Evolutionary conservation across 306 rosid genomes (phyloP).

Genomic region (Gillenia trifoliata): DNA sequence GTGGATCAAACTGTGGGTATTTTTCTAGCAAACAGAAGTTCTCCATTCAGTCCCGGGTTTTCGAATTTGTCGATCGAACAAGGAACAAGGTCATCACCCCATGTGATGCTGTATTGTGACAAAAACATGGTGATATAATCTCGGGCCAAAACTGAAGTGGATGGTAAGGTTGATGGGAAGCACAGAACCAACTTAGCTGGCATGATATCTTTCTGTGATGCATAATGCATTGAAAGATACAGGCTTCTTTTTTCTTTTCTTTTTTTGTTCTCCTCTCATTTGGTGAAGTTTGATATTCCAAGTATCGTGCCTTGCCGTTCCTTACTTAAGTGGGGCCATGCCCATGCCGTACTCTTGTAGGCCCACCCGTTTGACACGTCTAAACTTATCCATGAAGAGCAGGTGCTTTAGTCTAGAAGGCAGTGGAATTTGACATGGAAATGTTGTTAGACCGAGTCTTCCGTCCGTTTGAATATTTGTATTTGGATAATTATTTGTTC

Average conservation of each 20-base stretch:
- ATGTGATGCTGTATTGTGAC: constrained; percentile 12
- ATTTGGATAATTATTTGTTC: too few relatives aligned
- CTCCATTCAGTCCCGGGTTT: background rate
- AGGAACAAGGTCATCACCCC: background rate
- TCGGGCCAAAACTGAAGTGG: background rate
- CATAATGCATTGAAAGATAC: background rate
- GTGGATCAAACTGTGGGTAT: background rate
- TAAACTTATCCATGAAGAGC: background rate
- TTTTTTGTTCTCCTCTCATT: background rate
- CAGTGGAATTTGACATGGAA: background rate
- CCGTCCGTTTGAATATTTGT: too few relatives aligned
- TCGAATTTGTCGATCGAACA: background rate
- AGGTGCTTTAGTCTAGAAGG: background rate
- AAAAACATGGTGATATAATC: background rate
- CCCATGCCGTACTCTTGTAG: too few relatives aligned
- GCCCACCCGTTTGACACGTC: too few relatives aligned
- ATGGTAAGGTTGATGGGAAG: constrained; percentile 21
- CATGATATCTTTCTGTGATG: background rate
- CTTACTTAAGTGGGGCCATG: too few relatives aligned
- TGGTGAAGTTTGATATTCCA: background rate
- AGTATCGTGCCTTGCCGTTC: too few relatives aligned
- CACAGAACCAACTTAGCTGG: background rate
- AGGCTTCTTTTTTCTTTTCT: background rate
- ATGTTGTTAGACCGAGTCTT: too few relatives aligned
- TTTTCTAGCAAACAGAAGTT: background rate